A percentile compares a stretch with the other conserved stretches of the same genome.
phyloP scores from a whole-genome alignment of 2,329 filamentous ascomycete genomes.

The Monosporascus sp. region DNA sequence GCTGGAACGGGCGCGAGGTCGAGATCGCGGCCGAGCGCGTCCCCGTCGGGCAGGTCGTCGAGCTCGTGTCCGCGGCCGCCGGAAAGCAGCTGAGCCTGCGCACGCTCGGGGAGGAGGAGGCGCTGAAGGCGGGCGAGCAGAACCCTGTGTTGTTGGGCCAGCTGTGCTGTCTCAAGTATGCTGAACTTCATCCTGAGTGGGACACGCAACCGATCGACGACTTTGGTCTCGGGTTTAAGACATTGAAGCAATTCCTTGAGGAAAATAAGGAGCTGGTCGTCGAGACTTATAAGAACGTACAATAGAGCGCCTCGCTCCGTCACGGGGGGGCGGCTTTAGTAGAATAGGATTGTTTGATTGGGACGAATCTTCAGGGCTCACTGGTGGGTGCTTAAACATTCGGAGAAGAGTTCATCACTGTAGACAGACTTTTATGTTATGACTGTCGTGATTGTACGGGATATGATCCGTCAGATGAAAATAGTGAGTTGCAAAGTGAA shows the following conservation, averaged over 20 bases:
- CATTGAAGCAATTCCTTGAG: constrained; percentile 7
- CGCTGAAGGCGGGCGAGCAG: neutral
- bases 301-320: neutral
- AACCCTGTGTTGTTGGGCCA: constrained; percentile 5
- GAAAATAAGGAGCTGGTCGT: constrained; percentile 3
- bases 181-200: neutral
- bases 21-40: constrained; percentile 5
- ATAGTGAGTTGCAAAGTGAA: too few relatives aligned
- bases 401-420: too few relatives aligned
- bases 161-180: constrained; percentile 1
- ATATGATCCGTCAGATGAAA: too few relatives aligned
- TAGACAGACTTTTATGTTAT: too few relatives aligned
- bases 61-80: constrained; percentile 4
- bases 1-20: constrained; percentile 5
- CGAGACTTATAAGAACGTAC: constrained; percentile 10
- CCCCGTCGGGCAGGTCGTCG: neutral
- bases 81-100: constrained; percentile 8
- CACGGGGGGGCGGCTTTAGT: too few relatives aligned
- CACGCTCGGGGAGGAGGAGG: constrained; percentile 7
- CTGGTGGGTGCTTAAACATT: too few relatives aligned
- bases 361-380: too few relatives aligned
- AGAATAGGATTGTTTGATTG: too few relatives aligned
- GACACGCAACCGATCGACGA: neutral
- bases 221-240: constrained; percentile 8
- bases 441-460: too few relatives aligned